Evolutionary conservation across 2,329 filamentous ascomycete species (phyloP).

Genomic region (Neofusicoccum cordaticola): DNA sequence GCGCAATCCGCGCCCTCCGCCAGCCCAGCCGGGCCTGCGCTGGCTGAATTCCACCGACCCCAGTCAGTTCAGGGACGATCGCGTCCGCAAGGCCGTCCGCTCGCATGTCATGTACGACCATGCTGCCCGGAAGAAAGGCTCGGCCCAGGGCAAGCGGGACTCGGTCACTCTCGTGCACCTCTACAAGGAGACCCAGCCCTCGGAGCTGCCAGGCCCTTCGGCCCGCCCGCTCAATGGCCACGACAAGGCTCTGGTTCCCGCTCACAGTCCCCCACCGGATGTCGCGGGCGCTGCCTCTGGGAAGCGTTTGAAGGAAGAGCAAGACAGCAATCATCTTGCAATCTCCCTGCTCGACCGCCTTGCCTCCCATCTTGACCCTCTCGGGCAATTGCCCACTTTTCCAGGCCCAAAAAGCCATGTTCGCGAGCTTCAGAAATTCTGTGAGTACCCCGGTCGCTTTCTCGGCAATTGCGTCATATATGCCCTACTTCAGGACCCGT

Average conservation of each 20-base stretch:
- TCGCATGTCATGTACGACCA: conserved; percentile 11
- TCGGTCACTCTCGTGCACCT: not conserved
- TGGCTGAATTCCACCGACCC: conserved; percentile 8
- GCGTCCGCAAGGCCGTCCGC: conserved; percentile 5
- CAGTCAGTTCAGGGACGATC: not conserved
- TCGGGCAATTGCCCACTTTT: not conserved
- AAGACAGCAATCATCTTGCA: not conserved
- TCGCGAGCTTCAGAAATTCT: conserved; percentile 1
- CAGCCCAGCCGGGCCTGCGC: conserved; percentile 8
- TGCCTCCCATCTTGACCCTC: not conserved
- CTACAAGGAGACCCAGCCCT: not conserved
- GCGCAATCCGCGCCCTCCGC: conserved; percentile 5
- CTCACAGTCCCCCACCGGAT: not conserved
- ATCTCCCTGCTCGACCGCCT: conserved; percentile 1
- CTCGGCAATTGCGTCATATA: not conserved
- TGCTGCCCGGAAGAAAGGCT: not conserved
- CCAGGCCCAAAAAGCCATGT: not conserved
- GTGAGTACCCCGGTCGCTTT: not conserved
- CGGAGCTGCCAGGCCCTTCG: not conserved
- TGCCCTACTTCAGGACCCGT: too few relatives aligned
- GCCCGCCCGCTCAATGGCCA: not conserved
- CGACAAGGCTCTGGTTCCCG: not conserved
- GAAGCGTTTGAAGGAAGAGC: not conserved
- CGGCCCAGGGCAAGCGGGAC: not conserved
- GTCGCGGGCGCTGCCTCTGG: not conserved